These are phyloP conservation scores for Panellus pusillus DNA, from an alignment of 768 basidiomycete genomes.

Conservation along the genomic window DNA sequence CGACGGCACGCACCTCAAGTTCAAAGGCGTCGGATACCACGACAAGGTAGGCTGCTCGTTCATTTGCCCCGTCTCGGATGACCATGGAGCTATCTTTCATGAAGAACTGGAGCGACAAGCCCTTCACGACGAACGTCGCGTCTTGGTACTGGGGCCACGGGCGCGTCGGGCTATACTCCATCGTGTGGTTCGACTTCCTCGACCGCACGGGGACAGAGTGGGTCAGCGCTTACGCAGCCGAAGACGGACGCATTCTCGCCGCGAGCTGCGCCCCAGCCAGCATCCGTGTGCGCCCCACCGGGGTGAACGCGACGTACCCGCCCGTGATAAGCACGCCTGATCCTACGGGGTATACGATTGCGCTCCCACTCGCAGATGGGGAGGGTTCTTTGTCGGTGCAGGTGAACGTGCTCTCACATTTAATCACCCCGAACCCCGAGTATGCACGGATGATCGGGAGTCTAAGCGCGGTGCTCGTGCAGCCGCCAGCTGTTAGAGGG, in stretches of 20 bases:
- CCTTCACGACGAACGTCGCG: conserved; percentile 7
- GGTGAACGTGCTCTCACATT: not conserved
- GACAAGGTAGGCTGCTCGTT: conserved; percentile 8
- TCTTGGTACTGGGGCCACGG: conserved; percentile 25
- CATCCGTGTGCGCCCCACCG: conserved; percentile 1
- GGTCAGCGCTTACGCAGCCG: conserved; percentile 16
- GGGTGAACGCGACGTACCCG: not conserved
- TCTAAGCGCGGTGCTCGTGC: not conserved
- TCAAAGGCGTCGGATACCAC: conserved; percentile 15
- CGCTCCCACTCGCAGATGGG: not conserved
- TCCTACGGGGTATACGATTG: conserved; percentile 9
- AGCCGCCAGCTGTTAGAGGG: not conserved
- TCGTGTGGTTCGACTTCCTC: conserved; percentile 23
- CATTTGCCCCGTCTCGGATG: not conserved
- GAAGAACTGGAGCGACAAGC: conserved; percentile 23
- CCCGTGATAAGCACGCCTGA: not conserved
- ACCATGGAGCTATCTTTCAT: not conserved
- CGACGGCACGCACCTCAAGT: conserved; percentile 5
- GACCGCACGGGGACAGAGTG: conserved; percentile 7
- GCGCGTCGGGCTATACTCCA: conserved; percentile 20
- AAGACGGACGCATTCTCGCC: conserved; percentile 9
- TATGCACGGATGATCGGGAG: conserved; percentile 6
- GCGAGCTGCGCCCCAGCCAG: conserved; percentile 5
- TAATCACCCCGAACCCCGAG: not conserved
- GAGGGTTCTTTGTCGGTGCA: not conserved